A percentile compares a stretch with the other conserved stretches of the same genome.
Conservation (phyloP, 805 yeast species). For the Danielia reshetovae region DNA sequence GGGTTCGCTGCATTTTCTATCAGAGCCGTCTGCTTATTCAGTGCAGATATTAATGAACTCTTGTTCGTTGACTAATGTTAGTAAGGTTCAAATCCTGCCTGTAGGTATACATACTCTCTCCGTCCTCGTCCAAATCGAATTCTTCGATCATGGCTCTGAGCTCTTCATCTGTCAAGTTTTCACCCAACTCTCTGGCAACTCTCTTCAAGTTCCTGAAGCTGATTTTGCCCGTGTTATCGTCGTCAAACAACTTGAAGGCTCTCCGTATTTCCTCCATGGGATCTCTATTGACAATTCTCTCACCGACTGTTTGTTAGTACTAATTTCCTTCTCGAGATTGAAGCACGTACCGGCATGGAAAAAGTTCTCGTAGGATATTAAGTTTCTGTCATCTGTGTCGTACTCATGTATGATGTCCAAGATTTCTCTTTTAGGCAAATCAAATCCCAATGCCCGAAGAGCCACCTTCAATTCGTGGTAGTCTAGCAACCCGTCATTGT, state of each 20-base stretch:
- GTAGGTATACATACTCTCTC: slow-evolving; percentile 58
- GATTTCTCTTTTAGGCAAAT: slow-evolving; percentile 70
- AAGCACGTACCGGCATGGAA: slow-evolving; percentile 57
- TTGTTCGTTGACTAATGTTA: slow-evolving; percentile 63
- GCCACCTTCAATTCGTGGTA: slow-evolving; percentile 95
- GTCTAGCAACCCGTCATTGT: slow-evolving; percentile 83
- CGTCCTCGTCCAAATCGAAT: slow-evolving; percentile 94
- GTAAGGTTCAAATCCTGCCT: slow-evolving; percentile 13
- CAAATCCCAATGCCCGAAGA: slow-evolving; percentile 89
- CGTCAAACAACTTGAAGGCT: slow-evolving; percentile 87
- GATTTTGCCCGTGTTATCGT: slow-evolving; percentile 83
- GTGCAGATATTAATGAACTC: slow-evolving; percentile 88
- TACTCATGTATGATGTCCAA: slow-evolving; percentile 74
- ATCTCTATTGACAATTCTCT: slow-evolving; percentile 78
- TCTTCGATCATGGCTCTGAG: slow-evolving; percentile 96
- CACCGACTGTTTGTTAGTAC: slow-evolving; percentile 55
- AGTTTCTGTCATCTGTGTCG: slow-evolving; percentile 68
- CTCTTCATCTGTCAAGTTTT: slow-evolving; percentile 87
- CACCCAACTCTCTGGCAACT: slow-evolving; percentile 91
- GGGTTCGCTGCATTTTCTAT: background rate
- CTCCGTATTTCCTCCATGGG: slow-evolving; percentile 89
- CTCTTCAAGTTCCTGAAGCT: slow-evolving; percentile 74
- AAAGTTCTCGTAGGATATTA: slow-evolving; percentile 79
- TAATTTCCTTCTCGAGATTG: background rate
- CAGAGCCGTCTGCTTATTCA: too few species aligned